These are phyloP conservation scores for Amanita fuliginea DNA, from an alignment of 768 basidiomycete species.

Conservation along the genomic window DNA sequence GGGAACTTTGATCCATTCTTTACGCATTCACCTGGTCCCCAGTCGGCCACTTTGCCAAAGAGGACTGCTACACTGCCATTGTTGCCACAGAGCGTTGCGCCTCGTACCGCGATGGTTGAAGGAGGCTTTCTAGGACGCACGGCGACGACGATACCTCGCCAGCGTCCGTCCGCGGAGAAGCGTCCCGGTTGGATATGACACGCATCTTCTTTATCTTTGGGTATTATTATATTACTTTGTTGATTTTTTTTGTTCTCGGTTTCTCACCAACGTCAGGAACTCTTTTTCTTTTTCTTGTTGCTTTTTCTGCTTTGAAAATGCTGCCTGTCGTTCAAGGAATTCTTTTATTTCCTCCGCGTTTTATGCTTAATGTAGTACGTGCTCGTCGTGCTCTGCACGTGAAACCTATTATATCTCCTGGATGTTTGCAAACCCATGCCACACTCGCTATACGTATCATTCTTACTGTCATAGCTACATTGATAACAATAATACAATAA, in stretches of 20 bases:
- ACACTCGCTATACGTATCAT: neutral
- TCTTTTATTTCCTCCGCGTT: neutral
- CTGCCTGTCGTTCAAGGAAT: neutral
- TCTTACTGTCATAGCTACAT: neutral
- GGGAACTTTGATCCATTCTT: slow-evolving; percentile 1
- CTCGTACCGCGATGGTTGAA: neutral
- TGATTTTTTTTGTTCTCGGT: neutral
- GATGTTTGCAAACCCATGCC: too few species aligned
- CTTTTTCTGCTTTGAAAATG: neutral
- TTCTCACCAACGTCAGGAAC: too few species aligned
- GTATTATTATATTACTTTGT: neutral
- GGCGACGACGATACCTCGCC: neutral
- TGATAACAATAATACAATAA: neutral
- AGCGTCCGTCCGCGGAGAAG: neutral
- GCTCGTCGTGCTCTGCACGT: neutral
- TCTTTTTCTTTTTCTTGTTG: too few species aligned
- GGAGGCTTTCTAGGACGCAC: neutral
- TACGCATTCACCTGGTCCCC: neutral
- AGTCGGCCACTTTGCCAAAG: neutral
- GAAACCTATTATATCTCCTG: neutral
- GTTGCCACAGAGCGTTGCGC: neutral
- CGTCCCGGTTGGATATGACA: neutral
- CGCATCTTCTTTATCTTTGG: neutral
- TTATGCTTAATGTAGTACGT: neutral
- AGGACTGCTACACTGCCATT: neutral